Evolutionary conservation across 139 green algal species (phyloP), one percentile per base, ranked within the genome.

Genomic region (Prasinococcaceae sp.): DNA sequence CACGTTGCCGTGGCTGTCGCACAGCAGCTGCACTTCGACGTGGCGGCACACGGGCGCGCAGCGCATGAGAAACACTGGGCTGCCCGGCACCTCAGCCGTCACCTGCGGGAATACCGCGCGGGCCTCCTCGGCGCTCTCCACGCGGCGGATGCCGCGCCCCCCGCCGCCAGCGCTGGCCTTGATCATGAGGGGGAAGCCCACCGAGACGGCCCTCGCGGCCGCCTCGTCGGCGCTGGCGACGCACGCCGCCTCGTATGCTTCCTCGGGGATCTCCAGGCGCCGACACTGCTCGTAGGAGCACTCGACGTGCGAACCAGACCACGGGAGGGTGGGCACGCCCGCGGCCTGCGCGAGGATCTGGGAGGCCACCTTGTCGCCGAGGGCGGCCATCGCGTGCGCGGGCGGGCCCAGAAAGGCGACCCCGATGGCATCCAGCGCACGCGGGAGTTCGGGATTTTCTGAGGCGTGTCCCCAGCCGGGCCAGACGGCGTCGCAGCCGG

Each of bases 101-200:
- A 88, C 60, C 39, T 72, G 58, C 5, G 60, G 46, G 29, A 84
- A 67, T 22, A 66, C 20, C 20, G 33, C 30, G 42, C 38, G 24
- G 30, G 72, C 66, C 30, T 92, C 81, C 2, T 86, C 79, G 32
- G 88, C 81, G 51, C 57, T 70, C 30, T 64, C 36, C 41, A 86
- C 84, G 58, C 81, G 86, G 23, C 88, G 67, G 54, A 97, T 97
- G 53, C 89, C 89, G 67, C 96, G 96, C 58, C 89, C 89, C 42
- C 89, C 89, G n/a, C 89, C 89, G 23, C 89, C 89, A 87, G 85
- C 95, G 0, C 74, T 88, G 3, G 86, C 89, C 66, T 97, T 97
- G 45, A 97, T 82, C 89, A 97, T 97, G 32, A 85, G 64, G 8
- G 89, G 90, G 70, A 92, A 96, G 27, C 86, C 85, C 26, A 97